Evolutionary conservation across 345 rosid genomes (phyloP), one percentile per base, ranked within the genome.

Genomic region (Eucalyptus sp.): DNA sequence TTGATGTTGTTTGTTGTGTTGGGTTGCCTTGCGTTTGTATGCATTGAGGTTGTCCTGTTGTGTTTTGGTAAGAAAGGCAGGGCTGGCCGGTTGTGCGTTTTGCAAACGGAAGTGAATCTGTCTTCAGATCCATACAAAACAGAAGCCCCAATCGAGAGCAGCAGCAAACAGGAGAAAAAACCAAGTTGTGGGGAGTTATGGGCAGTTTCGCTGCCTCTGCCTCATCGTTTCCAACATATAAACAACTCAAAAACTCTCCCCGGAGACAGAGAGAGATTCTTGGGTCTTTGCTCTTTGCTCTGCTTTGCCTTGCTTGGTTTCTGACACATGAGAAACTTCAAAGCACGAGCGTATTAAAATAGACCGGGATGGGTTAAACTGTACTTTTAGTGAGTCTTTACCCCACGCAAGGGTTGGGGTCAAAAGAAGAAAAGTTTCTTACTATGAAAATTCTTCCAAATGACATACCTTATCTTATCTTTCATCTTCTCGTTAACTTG

Each of bases 41-140:
- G 90, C 92, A 93, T 93, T 89, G 91, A 87, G 18, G 90, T 92
- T 93, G 96, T 95, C 96, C 89, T 94, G 90, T 94, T 91, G 89
- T 86, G 91, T 52, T 50, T 62, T 54, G 83, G 90, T 56, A 89
- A 90, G 60, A 17, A 33, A 41, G 89, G 64, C 41, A 48, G 46
- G 48, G 87, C 41, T 41, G 87, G 86, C 79, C 89, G 43, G 76
- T 87, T 41, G 43, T 17, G 91, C 80, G 83, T 89, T 89, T 91
- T 90, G 92, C 90, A 93, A 88, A 88, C 76, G 93, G 92, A 88
- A 86, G 87, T 91, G 93, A 93, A 89, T 88, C 91, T 90, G 50
- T 44, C 89, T 87, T 86, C 93, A 91, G 89, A 86, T 92, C 93
- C 89, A 88, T 92, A 93, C 95, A 94, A 93, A 93, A 90, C 89